Evolutionary conservation across 2,329 filamentous ascomycete species (phyloP), one percentile per base, ranked within the genome.

Genomic region (Hymenoscyphus scutula): DNA sequence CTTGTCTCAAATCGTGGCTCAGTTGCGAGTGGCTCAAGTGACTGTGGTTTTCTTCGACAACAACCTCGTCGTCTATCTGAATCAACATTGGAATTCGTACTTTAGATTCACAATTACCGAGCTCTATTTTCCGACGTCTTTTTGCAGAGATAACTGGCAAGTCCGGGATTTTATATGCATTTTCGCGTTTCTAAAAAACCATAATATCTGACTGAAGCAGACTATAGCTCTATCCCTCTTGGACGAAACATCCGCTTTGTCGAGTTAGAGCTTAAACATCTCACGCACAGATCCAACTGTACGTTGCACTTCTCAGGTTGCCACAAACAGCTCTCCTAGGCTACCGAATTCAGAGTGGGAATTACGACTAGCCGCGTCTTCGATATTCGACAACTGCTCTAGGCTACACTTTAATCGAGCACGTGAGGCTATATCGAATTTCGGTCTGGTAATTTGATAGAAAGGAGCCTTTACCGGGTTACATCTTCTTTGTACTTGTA

Each of bases 1-100:
- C 27, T 58, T 58, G 34, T 58, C 56, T 58, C 37, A 45, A 57
- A 57, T 23, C 29, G 53, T 54, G 30, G 53, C 41, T 48, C 41
- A 48, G 19, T 17, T 45, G 4, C 7, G 41, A 37, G 32, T 37
- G 32, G 41, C 41, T 48, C 23, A 23, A 23, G 45, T 51, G 45
- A 51, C 23, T 51, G 45, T 37, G 15, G 10, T 11, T 37, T 11
- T 34, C 32, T 4, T 32, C 30, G n/a, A 19, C 41, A 23, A 11
- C 45, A 51, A 51, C 45, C 19, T 23, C 45, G 23, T 23, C 45
- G 23, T 10, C 23, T 25, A 37, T 51, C 19, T 25, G 45, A 51
- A 23, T 51, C 45, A 51, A 51, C 45, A 25, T 23, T 25, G 19
- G 34, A n/a, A n/a, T n/a, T n/a, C n/a, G n/a, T 13, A 51, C 23